Base-by-base conservation (phyloP, 108 stramenopile species). In the Cylindrotheca closterium region DNA sequence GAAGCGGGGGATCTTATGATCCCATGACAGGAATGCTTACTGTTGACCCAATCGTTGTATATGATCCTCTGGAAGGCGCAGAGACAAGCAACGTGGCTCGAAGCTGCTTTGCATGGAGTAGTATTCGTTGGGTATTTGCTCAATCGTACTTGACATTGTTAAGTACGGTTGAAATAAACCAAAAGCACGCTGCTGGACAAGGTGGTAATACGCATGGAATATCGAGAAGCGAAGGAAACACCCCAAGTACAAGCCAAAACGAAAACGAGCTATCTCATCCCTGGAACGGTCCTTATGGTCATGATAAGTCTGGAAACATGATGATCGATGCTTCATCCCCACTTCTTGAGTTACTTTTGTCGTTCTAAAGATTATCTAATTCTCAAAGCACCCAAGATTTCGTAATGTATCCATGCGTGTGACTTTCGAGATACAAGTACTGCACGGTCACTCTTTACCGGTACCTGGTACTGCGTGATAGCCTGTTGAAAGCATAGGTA, bases 31-130 rank as follows among this genome's bases (percentile, higher is more conserved):
- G 88, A 8, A 88, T 93, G 86, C 73, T 82, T 24, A 86, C 88
- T 3, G 86, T 93, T 25, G 91, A 93, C 70, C 91, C 86, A 10
- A 84, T 93, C 62, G 85, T 93, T 67, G 81, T 93, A 8, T 93
- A 89, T 57, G 91, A 93, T 64, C 91, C 91, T 19, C 64, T 88
- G 29, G 91, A 93, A 75, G 91, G 91, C 10, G 82, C 82, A 8
- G 79, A 81, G 63, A 70, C 81, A 23, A 85, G 83, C 63, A 93
- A 93, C 54, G 91, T 93, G 1, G 80, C 91, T 7, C 72, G 87
- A 59, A 75, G 91, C 56, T 93, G 91, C 37, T 93, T 86, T 68
- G 85, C 84, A 33, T 93, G 91, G 91, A 77, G 74, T 55, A 87
- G 83, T 46, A 85, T 93, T 34, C 78, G 80, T 27, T 89, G 86